Evolutionary conservation across 164 flowering plant species (phyloP), one percentile per base, ranked within the genome.

Genomic region (Magnolia kwangsiensis): DNA sequence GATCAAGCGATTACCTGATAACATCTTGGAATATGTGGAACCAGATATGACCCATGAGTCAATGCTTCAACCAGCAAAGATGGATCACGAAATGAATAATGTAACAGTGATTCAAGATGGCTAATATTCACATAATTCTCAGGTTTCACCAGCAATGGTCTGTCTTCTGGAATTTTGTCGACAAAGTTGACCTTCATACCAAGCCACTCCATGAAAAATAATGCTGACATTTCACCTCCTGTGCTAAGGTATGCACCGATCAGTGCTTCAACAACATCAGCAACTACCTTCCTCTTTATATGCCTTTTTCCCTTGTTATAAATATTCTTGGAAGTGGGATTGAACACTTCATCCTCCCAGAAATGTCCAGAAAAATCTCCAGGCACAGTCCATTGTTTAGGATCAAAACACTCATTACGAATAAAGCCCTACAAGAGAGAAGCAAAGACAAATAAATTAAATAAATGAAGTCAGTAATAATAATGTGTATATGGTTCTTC

Each of bases 191-290:
- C 80, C 63, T 86, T 61, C 63, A 95, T 85, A n/a, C 98, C 98
- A 70, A 95, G 86, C 98, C 97, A 89, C 55, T 84, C 67, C 89
- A 95, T 79, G 75, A 93, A 92, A 21, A 72, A 7, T 69, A 95
- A 69, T 19, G 93, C 96, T 23, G 91, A 88, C 4, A 7, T 19
- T 83, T 95, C 98, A 67, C 98, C 97, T 72, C 91, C 87, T 2
- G 86, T 70, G 75, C 86, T 87, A 65, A 95, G 92, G 76, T 81
- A 92, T 45, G 89, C 98, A 69, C 98, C 98, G 70, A 95, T 85
- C 24, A 95, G 80, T 24, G 97, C 98, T 82, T 94, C 98, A 55
- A 89, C 94, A 67, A 83, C 96, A 86, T 94, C 97, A 69, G 98
- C 98, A 65, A 95, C 82, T 16, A 37, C 82, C 81, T 95, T 93